These are phyloP conservation scores for Capronia coronata DNA, from an alignment of 2,329 filamentous ascomycete genomes.

Conservation along the genomic window DNA sequence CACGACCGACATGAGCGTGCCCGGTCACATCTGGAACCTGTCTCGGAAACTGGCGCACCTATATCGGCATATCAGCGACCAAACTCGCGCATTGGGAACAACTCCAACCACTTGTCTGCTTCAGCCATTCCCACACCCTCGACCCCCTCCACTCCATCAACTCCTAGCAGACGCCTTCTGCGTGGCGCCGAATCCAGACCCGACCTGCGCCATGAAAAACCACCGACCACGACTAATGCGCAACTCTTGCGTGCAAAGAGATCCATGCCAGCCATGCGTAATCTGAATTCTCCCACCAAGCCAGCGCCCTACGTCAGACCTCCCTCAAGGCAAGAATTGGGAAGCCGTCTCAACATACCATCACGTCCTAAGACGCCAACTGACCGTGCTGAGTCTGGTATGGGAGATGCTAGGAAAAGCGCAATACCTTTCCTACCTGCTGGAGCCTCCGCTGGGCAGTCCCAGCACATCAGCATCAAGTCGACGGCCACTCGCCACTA, in stretches of 20 bases:
- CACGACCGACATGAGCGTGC: constrained; percentile 61
- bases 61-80: constrained; percentile 57
- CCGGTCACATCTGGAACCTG: constrained; percentile 76
- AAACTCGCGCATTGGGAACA: constrained; percentile 58
- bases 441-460: constrained; percentile 64
- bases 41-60: constrained; percentile 79
- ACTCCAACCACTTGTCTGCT: constrained; percentile 63
- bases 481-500: constrained; percentile 58
- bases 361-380: constrained; percentile 61
- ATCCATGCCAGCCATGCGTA: constrained; percentile 54
- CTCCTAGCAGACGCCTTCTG: constrained; percentile 57
- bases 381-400: constrained; percentile 47
- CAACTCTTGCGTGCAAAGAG: constrained; percentile 55
- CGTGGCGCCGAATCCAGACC: constrained; percentile 38
- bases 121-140: constrained; percentile 54
- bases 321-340: constrained; percentile 36
- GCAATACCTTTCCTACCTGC: constrained; percentile 72
- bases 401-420: constrained; percentile 48
- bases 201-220: constrained; percentile 38
- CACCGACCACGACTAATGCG: constrained; percentile 44
- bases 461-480: constrained; percentile 71
- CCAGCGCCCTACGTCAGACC: constrained; percentile 34
- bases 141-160: constrained; percentile 52
- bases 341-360: constrained; percentile 31
- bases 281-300: constrained; percentile 34